Evolutionary conservation across 768 basidiomycete species (phyloP), one percentile per base, ranked within the genome.

Genomic region (Podaxis sp.): DNA sequence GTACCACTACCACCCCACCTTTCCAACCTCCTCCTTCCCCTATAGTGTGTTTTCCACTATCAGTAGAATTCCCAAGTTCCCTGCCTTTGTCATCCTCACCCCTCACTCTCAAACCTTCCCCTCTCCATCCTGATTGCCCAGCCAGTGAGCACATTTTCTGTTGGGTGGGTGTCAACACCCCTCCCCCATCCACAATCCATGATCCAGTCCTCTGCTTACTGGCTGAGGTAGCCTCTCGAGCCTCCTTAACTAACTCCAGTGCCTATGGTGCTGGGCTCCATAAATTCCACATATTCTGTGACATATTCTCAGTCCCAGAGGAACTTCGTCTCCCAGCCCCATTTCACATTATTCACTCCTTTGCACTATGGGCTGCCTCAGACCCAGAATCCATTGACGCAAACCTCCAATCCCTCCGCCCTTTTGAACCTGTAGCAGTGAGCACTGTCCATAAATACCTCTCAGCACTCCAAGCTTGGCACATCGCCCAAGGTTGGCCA

Each of bases 391-490:
- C 59, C 0, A 2, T 53, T 0, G 66, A 67, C 19, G 57, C 68
- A 3, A 40, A 33, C 2, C 19, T 68, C 9, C 9, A 38, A 1
- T 61, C 39, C 1, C 64, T 48, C 1, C 65, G 63, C 0, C 68
- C 66, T 0, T 75, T 77, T 28, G 77, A 78, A 62, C 69, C 76
- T 1, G 68, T 79, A 0, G 68, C 74, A 0, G 66, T 72, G 0
- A 19, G 52, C 0, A 68, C 66, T 0, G 71, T 67, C 0, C 26
- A 55, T 9, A 80, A 78, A 54, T 80, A 80, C 63, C 70, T 80
- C 7, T 63, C 74, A 2, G 79, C 77, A 0, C n/a, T n/a, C n/a
- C n/a, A n/a, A n/a, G n/a, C n/a, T n/a, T 79, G 78, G 77, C 78
- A 79, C 55, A 55, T 77, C 1, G 73, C 68, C 0, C 78, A 79